phyloP scores from a whole-genome alignment of 2,329 filamentous ascomycete species.

The Aureobasidium sp. region DNA sequence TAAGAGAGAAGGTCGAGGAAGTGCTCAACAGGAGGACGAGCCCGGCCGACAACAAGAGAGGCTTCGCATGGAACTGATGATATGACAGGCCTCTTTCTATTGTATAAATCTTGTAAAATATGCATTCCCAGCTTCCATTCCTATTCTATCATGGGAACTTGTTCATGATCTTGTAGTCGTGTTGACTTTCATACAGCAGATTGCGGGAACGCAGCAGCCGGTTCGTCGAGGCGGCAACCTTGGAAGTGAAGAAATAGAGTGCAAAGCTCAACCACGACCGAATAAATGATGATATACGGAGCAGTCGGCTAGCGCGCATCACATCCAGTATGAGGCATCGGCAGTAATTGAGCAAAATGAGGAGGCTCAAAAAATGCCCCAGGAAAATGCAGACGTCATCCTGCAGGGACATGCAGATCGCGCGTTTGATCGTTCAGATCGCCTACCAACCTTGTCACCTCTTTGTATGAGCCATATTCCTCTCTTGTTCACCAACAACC shows the following conservation, averaged over 20 bases:
- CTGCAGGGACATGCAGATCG: constrained; percentile 8
- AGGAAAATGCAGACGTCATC: neutral
- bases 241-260: neutral
- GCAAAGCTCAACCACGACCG: neutral
- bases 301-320: neutral
- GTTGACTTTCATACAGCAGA: neutral
- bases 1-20: constrained; percentile 53
- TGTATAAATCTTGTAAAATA: neutral
- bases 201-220: neutral
- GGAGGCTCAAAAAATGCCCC: constrained; percentile 10
- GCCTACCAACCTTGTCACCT: neutral
- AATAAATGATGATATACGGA: neutral
- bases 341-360: neutral
- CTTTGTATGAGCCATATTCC: neutral
- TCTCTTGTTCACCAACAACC: neutral
- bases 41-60: neutral
- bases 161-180: neutral
- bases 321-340: neutral
- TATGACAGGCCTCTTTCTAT: neutral
- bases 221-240: neutral
- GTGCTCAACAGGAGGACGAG: constrained; percentile 45
- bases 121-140: neutral
- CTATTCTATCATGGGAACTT: neutral
- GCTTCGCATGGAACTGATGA: constrained; percentile 3
- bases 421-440: neutral